These are phyloP conservation scores for Gamsiella multidivaricata DNA, from an alignment of 192 early-diverging fungal genomes.

Conservation along the genomic window DNA sequence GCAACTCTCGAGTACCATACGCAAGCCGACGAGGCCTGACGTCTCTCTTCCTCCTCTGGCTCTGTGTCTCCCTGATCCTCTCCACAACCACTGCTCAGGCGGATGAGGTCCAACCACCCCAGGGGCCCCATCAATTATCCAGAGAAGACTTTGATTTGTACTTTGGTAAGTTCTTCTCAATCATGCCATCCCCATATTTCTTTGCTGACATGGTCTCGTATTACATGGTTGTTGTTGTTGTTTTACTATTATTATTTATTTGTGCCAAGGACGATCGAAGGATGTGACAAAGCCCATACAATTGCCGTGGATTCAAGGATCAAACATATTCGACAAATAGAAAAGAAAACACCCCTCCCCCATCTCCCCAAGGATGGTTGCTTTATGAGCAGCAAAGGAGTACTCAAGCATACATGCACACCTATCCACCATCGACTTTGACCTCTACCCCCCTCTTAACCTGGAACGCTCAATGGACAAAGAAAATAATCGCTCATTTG, in stretches of 20 bases:
- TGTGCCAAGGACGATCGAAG: no score
- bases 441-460: no score
- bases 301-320: no score
- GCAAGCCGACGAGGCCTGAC: slow-evolving; percentile 14
- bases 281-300: no score
- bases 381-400: no score
- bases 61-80: slow-evolving; percentile 35
- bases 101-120: slow-evolving; percentile 17
- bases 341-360: no score
- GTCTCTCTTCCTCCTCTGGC: slow-evolving; percentile 39
- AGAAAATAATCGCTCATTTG: slow-evolving; percentile 10
- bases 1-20: background rate
- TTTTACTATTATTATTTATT: no score
- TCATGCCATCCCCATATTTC: background rate
- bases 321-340: no score
- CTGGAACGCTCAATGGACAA: background rate
- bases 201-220: background rate
- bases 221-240: no score
- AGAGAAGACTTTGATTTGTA: slow-evolving; percentile 30
- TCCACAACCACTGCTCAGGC: slow-evolving; percentile 21
- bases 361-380: no score
- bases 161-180: slow-evolving; percentile 23
- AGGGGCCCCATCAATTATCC: slow-evolving; percentile 5
- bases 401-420: no score
- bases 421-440: no score